Percentiles rank a stretch among this genome's conserved stretches.
phyloP scores from a whole-genome alignment of 163 green algal genomes.

The Smithsoniella earleae region DNA sequence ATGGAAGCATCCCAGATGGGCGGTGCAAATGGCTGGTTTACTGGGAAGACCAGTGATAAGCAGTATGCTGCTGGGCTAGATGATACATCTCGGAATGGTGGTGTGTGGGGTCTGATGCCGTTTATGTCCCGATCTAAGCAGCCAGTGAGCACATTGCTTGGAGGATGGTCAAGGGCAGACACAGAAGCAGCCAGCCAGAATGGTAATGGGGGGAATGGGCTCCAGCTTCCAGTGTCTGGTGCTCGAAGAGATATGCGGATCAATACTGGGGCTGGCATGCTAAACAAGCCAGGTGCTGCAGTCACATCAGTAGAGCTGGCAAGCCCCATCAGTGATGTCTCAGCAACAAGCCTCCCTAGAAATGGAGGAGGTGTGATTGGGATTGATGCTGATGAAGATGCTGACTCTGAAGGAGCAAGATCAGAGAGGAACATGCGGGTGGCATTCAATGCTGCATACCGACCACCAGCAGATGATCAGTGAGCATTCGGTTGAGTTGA shows the following conservation, averaged over 20 bases:
- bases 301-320: conserved; percentile 18
- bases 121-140: not conserved
- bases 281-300: not conserved
- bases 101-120: conserved; percentile 13
- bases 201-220: not conserved
- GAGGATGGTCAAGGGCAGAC: not conserved
- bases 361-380: not conserved
- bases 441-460: conserved; percentile 17
- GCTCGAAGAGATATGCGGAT: not conserved
- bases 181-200: not conserved
- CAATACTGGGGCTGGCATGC: not conserved
- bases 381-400: not conserved
- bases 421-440: conserved; percentile 2
- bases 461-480: too few species aligned
- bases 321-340: conserved; percentile 1
- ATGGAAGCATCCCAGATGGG: too few species aligned
- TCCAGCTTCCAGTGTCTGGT: conserved; percentile 22
- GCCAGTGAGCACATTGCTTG: conserved; percentile 17
- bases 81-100: not conserved
- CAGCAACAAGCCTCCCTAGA: not conserved
- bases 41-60: conserved; percentile 7
- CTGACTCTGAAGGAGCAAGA: not conserved
- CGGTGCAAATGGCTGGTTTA: conserved; percentile 9
- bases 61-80: conserved; percentile 23
- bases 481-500: too few species aligned